Conservation (phyloP, 768 basidiomycete genomes). For the Nevesoporus exiguus region DNA sequence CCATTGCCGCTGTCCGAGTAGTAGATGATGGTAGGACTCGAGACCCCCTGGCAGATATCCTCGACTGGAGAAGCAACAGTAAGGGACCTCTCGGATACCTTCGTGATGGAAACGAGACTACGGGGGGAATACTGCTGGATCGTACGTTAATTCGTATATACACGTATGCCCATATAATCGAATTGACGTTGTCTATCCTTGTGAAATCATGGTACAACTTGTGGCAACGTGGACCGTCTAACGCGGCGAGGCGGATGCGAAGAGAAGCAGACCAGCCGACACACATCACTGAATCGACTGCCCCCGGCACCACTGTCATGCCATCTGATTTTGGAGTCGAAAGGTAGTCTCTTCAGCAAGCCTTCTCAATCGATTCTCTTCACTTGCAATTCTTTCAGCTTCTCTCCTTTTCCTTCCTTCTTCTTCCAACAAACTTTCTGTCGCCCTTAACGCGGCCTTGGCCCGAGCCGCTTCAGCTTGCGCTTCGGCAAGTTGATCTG, state of each 20-base stretch:
- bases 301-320: not conserved
- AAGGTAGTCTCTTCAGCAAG: constrained; percentile 50
- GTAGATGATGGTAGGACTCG: too few species aligned
- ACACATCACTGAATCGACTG: not conserved
- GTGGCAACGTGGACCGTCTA: not conserved
- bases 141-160: not conserved
- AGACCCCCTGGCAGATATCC: too few species aligned
- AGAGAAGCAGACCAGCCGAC: not conserved
- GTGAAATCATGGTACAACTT: not conserved
- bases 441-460: constrained; percentile 49
- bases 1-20: too few species aligned
- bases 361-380: constrained; percentile 45
- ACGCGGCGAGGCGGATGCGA: too few species aligned
- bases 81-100: too few species aligned
- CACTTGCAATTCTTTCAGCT: constrained; percentile 50
- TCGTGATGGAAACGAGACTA: not conserved
- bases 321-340: constrained; percentile 30
- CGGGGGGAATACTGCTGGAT: not conserved
- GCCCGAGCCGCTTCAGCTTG: constrained; percentile 58
- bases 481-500: constrained; percentile 66
- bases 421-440: constrained; percentile 58
- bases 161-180: not conserved
- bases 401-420: constrained; percentile 57
- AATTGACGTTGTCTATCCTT: constrained; percentile 10
- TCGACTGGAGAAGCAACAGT: too few species aligned